phyloP scores from a whole-genome alignment of 768 basidiomycete species.

The Tylopilus balloui region DNA sequence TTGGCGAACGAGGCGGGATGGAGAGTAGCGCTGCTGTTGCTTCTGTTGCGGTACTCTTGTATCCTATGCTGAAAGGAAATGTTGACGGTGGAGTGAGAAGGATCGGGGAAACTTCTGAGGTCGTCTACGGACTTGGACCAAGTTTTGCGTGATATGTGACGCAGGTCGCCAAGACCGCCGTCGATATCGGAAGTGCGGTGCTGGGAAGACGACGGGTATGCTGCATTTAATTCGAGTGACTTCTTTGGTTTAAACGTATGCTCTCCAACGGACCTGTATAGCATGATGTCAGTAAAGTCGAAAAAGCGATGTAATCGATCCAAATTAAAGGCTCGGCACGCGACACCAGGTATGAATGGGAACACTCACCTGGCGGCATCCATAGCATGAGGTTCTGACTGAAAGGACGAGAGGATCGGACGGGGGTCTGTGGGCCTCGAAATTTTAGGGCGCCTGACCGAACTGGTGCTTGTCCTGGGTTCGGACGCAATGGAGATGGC shows the following conservation, averaged over 20 bases:
- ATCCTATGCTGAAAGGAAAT: conserved; percentile 54
- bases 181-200: conserved; percentile 28
- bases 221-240: conserved; percentile 41
- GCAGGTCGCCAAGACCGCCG: conserved; percentile 59
- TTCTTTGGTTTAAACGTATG: conserved; percentile 44
- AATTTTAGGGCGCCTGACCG: conserved; percentile 68
- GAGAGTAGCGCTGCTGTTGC: conserved; percentile 51
- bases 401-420: conserved; percentile 52
- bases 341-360: not conserved
- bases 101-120: conserved; percentile 50
- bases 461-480: conserved; percentile 47
- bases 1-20: conserved; percentile 34
- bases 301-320: conserved; percentile 6
- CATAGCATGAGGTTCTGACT: conserved; percentile 44
- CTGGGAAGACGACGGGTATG: conserved; percentile 28
- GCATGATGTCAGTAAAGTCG: conserved; percentile 20
- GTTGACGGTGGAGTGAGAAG: conserved; percentile 36
- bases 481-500: conserved; percentile 38
- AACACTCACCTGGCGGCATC: conserved; percentile 51
- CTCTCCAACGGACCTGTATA: conserved; percentile 60
- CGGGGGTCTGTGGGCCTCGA: conserved; percentile 81
- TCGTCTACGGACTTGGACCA: conserved; percentile 85
- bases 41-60: conserved; percentile 62
- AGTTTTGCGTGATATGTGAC: conserved; percentile 60
- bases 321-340: not conserved